phyloP scores from a whole-genome alignment of 2,329 filamentous ascomycete genomes.

The Colletotrichum sidae region DNA sequence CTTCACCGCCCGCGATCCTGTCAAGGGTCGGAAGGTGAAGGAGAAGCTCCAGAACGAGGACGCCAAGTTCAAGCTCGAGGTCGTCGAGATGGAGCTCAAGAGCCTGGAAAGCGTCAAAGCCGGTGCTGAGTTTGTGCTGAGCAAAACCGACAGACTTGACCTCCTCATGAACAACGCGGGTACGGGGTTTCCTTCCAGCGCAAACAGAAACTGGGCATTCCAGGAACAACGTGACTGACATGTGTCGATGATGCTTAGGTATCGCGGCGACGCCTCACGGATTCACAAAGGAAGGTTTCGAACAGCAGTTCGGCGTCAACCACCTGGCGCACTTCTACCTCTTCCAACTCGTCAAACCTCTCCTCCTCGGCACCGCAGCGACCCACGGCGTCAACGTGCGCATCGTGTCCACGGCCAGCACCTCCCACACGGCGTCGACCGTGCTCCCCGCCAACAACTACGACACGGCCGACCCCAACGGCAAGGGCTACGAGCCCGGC shows the following conservation, averaged over 20 bases:
- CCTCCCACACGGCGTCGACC: conserved; percentile 50
- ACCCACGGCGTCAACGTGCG: conserved; percentile 53
- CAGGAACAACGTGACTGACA: too few species aligned
- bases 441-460: conserved; percentile 17
- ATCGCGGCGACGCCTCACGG: conserved; percentile 32
- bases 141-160: conserved; percentile 39
- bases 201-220: too few species aligned
- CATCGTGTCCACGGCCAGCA: conserved; percentile 57
- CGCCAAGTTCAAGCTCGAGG: conserved; percentile 42
- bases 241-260: conserved; percentile 20
- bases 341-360: conserved; percentile 59
- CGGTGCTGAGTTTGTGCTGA: conserved; percentile 38
- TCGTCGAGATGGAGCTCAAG: conserved; percentile 48
- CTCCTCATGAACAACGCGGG: conserved; percentile 58
- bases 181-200: neutral
- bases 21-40: conserved; percentile 41
- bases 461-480: conserved; percentile 47
- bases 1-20: conserved; percentile 53
- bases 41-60: neutral
- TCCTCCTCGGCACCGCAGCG: conserved; percentile 53
- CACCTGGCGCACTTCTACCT: conserved; percentile 66
- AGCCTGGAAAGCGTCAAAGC: conserved; percentile 47
- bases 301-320: conserved; percentile 62
- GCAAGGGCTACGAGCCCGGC: conserved; percentile 45
- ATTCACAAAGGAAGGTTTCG: conserved; percentile 40